Conservation (phyloP, 1,284 basidiomycete genomes). For the Lignosus rhinocerotis region DNA sequence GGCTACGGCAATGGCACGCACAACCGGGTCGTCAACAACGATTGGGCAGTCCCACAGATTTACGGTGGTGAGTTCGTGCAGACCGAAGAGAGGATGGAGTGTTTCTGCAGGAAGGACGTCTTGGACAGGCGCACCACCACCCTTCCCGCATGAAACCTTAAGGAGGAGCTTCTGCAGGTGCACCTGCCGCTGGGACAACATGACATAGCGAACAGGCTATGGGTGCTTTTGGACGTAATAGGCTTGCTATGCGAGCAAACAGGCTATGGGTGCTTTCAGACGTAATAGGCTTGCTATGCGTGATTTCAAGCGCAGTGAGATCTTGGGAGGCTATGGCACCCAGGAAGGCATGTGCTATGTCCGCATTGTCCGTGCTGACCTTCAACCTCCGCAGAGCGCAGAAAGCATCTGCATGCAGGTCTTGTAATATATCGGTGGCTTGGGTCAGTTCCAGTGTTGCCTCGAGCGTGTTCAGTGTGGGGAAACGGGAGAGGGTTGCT, state of each 20-base stretch:
- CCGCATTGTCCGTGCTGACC: neutral
- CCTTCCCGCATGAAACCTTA: neutral
- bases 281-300: neutral
- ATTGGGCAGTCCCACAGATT: neutral
- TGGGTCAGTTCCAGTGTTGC: neutral
- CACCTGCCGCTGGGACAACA: neutral
- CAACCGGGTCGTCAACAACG: neutral
- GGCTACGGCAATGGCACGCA: neutral
- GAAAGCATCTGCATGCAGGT: neutral
- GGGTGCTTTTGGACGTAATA: neutral
- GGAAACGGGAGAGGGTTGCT: neutral
- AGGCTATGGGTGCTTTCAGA: neutral
- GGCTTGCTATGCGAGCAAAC: neutral
- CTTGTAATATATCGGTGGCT: neutral
- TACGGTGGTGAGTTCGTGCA: neutral
- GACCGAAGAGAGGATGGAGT: neutral
- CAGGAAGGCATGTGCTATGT: neutral
- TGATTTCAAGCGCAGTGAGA: neutral
- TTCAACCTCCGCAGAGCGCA: neutral
- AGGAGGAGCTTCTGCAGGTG: neutral
- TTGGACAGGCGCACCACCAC: neutral
- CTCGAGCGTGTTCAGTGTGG: neutral
- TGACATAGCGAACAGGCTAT: neutral
- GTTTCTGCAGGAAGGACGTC: neutral
- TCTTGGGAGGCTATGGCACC: neutral